phyloP scores from a whole-genome alignment of 2,329 filamentous ascomycete species.

The Bipolaris victoriae region DNA sequence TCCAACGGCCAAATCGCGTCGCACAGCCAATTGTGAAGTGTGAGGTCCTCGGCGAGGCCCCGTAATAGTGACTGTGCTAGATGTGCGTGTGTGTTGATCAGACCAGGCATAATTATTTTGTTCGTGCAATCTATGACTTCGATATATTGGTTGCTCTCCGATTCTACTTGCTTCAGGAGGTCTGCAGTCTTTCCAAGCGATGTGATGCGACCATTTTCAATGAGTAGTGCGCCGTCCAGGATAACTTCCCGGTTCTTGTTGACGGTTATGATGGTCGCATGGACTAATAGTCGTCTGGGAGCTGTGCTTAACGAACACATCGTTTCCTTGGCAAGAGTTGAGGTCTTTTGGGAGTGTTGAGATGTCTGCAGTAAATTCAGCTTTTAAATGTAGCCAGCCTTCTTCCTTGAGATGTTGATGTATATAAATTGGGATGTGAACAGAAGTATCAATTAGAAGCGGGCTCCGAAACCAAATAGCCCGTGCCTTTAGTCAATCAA shows the following conservation, averaged over 20 bases:
- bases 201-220: slow-evolving; percentile 50
- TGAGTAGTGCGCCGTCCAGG: slow-evolving; percentile 55
- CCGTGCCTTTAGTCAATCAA: too few species aligned
- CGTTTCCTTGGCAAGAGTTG: neutral
- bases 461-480: neutral
- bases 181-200: slow-evolving; percentile 52
- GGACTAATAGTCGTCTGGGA: slow-evolving; percentile 49
- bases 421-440: neutral
- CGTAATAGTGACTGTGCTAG: slow-evolving; percentile 45
- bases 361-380: neutral
- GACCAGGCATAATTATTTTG: slow-evolving; percentile 46
- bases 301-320: neutral
- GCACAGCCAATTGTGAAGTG: slow-evolving; percentile 38
- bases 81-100: slow-evolving; percentile 49
- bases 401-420: neutral
- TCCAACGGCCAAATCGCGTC: slow-evolving; percentile 48
- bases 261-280: slow-evolving; percentile 61
- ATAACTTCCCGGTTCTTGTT: slow-evolving; percentile 55
- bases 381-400: neutral
- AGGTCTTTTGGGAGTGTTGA: neutral
- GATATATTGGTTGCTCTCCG: neutral
- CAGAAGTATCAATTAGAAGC: neutral
- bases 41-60: slow-evolving; percentile 36
- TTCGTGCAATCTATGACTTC: slow-evolving; percentile 33
- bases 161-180: slow-evolving; percentile 25